Percentiles rank a stretch among this genome's conserved stretches.
Conservation (phyloP, 2,329 filamentous ascomycete genomes). For the Ceratocystis colombiana region DNA sequence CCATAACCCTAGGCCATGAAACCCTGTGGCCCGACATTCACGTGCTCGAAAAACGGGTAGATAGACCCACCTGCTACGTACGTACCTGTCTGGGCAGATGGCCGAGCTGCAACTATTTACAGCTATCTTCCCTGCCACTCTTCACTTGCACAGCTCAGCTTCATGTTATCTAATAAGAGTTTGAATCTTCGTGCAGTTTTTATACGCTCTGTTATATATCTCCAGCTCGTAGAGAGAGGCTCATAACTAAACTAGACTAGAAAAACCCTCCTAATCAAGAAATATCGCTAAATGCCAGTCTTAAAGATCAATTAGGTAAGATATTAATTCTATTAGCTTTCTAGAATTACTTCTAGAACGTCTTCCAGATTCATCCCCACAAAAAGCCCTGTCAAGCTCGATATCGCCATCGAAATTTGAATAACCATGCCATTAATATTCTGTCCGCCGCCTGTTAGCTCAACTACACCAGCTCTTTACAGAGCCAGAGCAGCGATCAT, state of each 20-base stretch:
- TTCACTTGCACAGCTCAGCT: background rate
- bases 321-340: background rate
- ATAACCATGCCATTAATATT: background rate
- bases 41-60: background rate
- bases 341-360: background rate
- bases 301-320: background rate
- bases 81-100: background rate
- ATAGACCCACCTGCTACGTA: no score
- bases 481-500: constrained; percentile 1
- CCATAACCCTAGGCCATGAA: background rate
- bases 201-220: background rate
- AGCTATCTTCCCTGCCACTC: background rate
- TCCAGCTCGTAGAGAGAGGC: background rate
- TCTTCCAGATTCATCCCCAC: background rate
- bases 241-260: no score
- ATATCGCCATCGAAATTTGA: background rate
- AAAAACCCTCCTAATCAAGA: background rate
- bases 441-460: background rate
- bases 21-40: background rate
- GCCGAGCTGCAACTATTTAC: background rate
- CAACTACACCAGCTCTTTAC: background rate
- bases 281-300: background rate
- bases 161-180: no score
- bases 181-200: background rate
- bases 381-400: background rate